Conservation (phyloP, 192 early-diverging fungal species). For the Piromyces sp. region DNA sequence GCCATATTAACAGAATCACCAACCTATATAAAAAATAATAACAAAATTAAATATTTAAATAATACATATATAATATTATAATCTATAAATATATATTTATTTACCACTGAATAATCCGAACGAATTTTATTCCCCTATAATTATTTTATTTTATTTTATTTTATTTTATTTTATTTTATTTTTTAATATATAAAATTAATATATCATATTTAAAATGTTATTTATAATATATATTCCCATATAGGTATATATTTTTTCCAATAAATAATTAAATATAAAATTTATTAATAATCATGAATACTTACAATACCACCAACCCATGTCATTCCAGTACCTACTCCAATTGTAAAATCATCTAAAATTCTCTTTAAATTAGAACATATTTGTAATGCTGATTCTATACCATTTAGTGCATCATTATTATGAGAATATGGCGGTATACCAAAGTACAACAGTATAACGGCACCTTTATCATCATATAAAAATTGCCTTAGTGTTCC, state of each 20-base stretch:
- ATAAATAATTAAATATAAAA: too few species aligned
- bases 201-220: too few species aligned
- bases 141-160: too few species aligned
- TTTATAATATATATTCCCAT: too few species aligned
- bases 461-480: constrained; percentile 34
- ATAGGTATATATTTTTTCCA: too few species aligned
- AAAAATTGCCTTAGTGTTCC: constrained; percentile 27
- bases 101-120: constrained; percentile 34
- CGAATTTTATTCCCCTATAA: constrained; percentile 13
- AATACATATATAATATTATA: too few species aligned
- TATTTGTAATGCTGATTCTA: constrained; percentile 23
- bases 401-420: constrained; percentile 24
- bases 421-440: constrained; percentile 31
- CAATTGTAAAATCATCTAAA: constrained; percentile 33
- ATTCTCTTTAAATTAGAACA: constrained; percentile 11
- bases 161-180: too few species aligned
- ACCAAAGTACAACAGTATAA: constrained; percentile 27
- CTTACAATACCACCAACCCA: constrained; percentile 29
- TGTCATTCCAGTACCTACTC: constrained; percentile 30
- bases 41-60: too few species aligned
- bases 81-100: not conserved
- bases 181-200: too few species aligned
- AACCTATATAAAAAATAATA: not conserved
- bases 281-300: not conserved
- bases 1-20: not conserved